Percentiles rank a stretch among this genome's conserved stretches.
Evolutionary conservation across 140 eudicot species (phyloP).

Genomic region (Flaveria floridana): DNA sequence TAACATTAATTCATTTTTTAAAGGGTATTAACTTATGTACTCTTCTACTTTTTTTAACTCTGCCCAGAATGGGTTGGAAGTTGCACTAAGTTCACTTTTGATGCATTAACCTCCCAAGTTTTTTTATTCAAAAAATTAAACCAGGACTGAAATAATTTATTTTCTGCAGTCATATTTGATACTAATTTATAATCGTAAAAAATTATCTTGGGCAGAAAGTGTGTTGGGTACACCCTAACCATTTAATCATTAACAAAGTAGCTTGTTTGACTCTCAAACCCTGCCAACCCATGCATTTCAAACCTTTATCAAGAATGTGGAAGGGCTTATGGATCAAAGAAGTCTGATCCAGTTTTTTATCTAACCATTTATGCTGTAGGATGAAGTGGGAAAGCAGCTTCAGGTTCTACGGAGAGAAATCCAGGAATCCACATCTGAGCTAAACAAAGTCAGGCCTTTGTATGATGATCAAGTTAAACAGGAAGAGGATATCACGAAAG

Average conservation of each 20-base stretch:
- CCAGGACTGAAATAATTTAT: background rate
- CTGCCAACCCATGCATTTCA: background rate
- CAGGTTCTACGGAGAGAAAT: slow-evolving; percentile 73
- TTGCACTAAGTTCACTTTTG: background rate
- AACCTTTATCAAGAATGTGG: background rate
- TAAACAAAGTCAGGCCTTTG: slow-evolving; percentile 58
- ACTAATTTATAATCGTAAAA: background rate
- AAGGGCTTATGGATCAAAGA: background rate
- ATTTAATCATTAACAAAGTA: background rate
- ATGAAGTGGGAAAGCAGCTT: slow-evolving; percentile 81
- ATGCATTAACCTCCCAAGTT: background rate
- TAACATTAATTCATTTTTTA: background rate
- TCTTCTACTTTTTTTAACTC: background rate
- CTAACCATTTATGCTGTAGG: slow-evolving; percentile 46
- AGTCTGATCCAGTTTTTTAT: slow-evolving; percentile 11
- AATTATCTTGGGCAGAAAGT: background rate
- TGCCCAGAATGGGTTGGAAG: background rate
- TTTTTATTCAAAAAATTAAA: background rate
- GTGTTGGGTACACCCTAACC: background rate
- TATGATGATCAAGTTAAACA: slow-evolving; percentile 60
- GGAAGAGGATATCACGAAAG: slow-evolving; percentile 74
- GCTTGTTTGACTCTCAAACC: slow-evolving; percentile 1
- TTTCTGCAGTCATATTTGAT: background rate
- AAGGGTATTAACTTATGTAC: background rate
- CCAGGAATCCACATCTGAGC: slow-evolving; percentile 59